These are phyloP conservation scores for Gossypium davidsonii DNA, from an alignment of 441 rosid genomes.

Conservation along the genomic window DNA sequence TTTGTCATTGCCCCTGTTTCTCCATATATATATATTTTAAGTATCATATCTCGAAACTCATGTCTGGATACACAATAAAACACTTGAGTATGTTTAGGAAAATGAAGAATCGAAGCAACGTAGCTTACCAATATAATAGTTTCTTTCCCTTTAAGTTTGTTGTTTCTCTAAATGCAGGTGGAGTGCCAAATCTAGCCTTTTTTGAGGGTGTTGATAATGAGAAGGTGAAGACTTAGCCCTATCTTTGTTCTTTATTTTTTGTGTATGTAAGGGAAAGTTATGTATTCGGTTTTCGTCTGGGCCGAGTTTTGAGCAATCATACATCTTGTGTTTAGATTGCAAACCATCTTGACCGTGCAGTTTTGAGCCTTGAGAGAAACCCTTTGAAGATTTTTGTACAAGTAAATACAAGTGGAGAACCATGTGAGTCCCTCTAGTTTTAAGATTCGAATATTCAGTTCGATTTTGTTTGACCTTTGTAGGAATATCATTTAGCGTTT, in stretches of 20 bases:
- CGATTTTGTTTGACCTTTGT: not conserved
- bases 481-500: not conserved
- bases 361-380: constrained; percentile 66
- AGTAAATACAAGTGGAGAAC: constrained; percentile 90
- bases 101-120: not conserved
- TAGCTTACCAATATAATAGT: not conserved
- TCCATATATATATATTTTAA: not conserved
- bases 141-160: constrained; percentile 3
- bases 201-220: constrained; percentile 68
- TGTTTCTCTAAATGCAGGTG: constrained; percentile 40
- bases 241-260: not conserved
- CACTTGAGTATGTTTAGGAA: not conserved
- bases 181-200: constrained; percentile 67
- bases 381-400: constrained; percentile 83
- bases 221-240: constrained; percentile 42
- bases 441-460: not conserved
- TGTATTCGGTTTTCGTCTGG: not conserved
- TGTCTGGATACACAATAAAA: not conserved
- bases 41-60: not conserved
- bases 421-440: constrained; percentile 41
- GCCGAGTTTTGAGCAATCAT: not conserved
- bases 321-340: constrained; percentile 42
- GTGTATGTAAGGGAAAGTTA: not conserved
- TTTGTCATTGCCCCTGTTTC: no score
- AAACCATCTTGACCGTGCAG: constrained; percentile 60